phyloP scores from a whole-genome alignment of 225 moss, liverwort and hornwort genomes.

The Climacium dendroides region DNA sequence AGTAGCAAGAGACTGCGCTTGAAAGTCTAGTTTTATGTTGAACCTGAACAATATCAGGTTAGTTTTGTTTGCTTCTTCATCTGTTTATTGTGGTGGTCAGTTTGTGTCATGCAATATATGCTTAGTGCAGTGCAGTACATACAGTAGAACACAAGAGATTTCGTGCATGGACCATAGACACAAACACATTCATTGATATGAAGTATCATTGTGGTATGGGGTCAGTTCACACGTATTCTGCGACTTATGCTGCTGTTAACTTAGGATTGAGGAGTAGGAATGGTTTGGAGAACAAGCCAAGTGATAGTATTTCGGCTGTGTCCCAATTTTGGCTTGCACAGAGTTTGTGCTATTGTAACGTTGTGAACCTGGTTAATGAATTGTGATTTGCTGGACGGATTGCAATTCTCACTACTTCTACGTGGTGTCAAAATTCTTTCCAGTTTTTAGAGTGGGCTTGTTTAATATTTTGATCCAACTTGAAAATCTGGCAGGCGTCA shows the following conservation, averaged over 20 bases:
- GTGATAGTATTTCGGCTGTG: neutral
- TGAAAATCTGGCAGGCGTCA: neutral
- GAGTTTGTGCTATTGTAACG: neutral
- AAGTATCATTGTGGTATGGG: neutral
- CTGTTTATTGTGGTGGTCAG: neutral
- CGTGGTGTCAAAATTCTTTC: neutral
- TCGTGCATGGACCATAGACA: neutral
- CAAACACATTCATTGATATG: neutral
- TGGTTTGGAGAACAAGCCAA: neutral
- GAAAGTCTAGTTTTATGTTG: neutral
- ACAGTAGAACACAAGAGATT: neutral
- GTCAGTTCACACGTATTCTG: neutral
- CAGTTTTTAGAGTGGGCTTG: neutral
- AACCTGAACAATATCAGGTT: neutral
- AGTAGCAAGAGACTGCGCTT: neutral
- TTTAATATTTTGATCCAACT: neutral
- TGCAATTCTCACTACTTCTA: neutral
- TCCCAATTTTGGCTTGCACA: constrained; percentile 4
- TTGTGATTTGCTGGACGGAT: neutral
- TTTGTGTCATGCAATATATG: neutral
- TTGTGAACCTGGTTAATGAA: constrained; percentile 1
- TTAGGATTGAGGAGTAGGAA: neutral
- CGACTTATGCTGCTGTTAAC: neutral
- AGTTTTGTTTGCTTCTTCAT: neutral
- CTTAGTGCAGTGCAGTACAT: neutral